A percentile compares a stretch with the other conserved stretches of the same genome.
Conservation (phyloP, 495 filamentous ascomycete genomes). For the Podospora appendiculata region DNA sequence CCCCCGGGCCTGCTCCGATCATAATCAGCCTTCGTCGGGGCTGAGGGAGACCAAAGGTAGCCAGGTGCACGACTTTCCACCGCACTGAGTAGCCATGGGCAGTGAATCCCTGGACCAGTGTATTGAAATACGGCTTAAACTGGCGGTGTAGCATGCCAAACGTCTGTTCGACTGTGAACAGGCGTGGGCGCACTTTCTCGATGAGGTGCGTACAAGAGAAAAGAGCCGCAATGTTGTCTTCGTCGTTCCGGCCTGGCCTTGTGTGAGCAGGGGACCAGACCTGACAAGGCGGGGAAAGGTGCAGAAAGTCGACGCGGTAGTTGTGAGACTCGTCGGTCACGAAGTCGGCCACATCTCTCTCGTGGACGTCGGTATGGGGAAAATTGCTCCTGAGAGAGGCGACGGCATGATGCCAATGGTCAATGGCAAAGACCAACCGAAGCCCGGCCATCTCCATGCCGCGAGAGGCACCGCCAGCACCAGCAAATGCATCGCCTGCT, state of each 20-base stretch:
- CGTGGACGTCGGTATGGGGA: slow-evolving; percentile 22
- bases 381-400: slow-evolving; percentile 57
- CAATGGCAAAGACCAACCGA: slow-evolving; percentile 52
- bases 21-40: slow-evolving; percentile 55
- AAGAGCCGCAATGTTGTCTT: slow-evolving; percentile 62
- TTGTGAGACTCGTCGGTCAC: slow-evolving; percentile 11
- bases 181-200: slow-evolving; percentile 50
- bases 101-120: slow-evolving; percentile 58
- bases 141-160: slow-evolving; percentile 50
- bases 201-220: slow-evolving; percentile 58
- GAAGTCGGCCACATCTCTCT: slow-evolving; percentile 43
- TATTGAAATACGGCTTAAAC: slow-evolving; percentile 46
- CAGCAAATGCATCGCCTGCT: slow-evolving; percentile 67
- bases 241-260: slow-evolving; percentile 53
- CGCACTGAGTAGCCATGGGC: slow-evolving; percentile 59
- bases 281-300: slow-evolving; percentile 81
- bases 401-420: slow-evolving; percentile 48
- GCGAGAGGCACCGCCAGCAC: slow-evolving; percentile 66
- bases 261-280: slow-evolving; percentile 76
- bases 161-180: slow-evolving; percentile 83
- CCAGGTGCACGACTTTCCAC: slow-evolving; percentile 42
- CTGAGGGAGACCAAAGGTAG: slow-evolving; percentile 36
- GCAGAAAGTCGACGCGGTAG: slow-evolving; percentile 59
- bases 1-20: slow-evolving; percentile 73
- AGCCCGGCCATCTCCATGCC: slow-evolving; percentile 60